A percentile compares a stretch with the other conserved stretches of the same genome.
These are phyloP conservation scores for Zoysia matrella DNA, from an alignment of 202 grass and related monocot species.

Conservation along the genomic window DNA sequence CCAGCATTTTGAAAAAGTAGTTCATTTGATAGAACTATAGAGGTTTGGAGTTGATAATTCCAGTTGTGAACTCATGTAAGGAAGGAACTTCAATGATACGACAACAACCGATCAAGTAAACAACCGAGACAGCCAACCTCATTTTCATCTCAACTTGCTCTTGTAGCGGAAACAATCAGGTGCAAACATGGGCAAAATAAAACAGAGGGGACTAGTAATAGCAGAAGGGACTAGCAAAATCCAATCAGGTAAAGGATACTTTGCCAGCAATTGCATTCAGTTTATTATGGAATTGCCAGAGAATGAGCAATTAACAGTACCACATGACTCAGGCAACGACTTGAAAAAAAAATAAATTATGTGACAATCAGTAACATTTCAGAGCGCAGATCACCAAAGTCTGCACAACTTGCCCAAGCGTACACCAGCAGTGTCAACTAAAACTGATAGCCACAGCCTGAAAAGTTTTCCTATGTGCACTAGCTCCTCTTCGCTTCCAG, in stretches of 20 bases:
- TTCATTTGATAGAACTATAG: no score
- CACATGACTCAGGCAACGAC: conserved; percentile 1
- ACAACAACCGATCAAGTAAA: no score
- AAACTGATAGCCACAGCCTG: conserved; percentile 31
- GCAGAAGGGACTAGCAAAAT: background rate
- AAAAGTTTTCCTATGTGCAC: conserved; percentile 51
- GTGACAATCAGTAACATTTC: conserved; percentile 16
- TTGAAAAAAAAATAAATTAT: conserved; percentile 9
- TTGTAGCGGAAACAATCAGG: no score
- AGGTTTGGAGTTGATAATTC: no score
- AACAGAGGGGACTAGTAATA: no score
- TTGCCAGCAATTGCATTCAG: conserved; percentile 13
- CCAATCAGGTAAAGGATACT: background rate
- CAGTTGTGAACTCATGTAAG: no score
- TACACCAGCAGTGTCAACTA: conserved; percentile 35
- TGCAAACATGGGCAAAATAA: no score
- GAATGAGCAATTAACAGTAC: conserved; percentile 2
- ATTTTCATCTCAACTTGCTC: background rate
- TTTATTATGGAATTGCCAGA: background rate
- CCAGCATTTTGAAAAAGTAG: no score
- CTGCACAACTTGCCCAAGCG: conserved; percentile 9
- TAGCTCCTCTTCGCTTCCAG: conserved; percentile 28
- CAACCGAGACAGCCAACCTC: no score
- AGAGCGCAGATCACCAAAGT: background rate
- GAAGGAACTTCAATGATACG: no score